Conservation (phyloP, 768 basidiomycete genomes). For the Pilatotrama ljubarskyi region DNA sequence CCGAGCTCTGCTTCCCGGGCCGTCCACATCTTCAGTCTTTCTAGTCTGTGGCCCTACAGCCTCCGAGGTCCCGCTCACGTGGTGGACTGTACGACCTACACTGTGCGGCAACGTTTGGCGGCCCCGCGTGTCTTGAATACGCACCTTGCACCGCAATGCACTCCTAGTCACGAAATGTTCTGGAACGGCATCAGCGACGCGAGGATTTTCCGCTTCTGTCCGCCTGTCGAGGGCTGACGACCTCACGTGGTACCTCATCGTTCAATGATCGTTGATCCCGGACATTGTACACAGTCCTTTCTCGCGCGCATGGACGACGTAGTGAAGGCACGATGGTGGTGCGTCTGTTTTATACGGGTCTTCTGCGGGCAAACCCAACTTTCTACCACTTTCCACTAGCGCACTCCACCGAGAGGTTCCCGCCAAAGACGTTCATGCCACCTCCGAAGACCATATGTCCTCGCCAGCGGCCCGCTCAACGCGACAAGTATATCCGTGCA, state of each 20-base stretch:
- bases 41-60: background rate
- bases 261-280: background rate
- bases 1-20: background rate
- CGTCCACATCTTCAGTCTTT: background rate
- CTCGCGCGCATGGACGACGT: background rate
- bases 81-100: background rate
- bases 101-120: no score
- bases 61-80: background rate
- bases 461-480: background rate
- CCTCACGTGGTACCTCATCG: background rate
- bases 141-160: no score
- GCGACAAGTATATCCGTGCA: no score
- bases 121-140: no score
- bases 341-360: background rate
- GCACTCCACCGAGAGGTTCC: no score
- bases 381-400: background rate
- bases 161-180: no score
- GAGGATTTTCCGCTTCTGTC: no score
- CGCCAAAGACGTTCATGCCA: no score
- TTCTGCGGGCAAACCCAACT: background rate
- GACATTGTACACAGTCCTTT: background rate
- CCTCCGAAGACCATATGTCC: background rate
- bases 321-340: background rate
- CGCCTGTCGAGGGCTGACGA: no score
- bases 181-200: no score